These are phyloP conservation scores for Hylodesmum podocarpum DNA, from an alignment of 306 rosid species.

Conservation along the genomic window DNA sequence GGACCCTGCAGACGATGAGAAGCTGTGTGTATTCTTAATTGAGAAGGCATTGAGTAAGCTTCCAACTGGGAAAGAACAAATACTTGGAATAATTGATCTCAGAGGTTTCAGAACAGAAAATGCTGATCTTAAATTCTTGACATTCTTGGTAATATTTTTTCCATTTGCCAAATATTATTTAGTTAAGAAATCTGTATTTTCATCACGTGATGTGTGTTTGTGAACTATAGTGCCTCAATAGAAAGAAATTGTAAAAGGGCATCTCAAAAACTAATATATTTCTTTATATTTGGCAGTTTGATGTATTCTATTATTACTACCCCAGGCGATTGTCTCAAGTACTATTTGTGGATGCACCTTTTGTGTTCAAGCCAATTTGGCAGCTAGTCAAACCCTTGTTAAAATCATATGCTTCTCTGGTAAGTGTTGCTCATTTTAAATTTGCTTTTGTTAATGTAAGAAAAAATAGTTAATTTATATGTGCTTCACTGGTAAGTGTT, in stretches of 20 bases:
- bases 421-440: conserved; percentile 33
- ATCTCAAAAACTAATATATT: conserved; percentile 11
- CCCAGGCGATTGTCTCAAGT: conserved; percentile 82
- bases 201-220: background rate
- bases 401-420: conserved; percentile 85
- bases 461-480: background rate
- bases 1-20: conserved; percentile 65
- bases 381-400: conserved; percentile 72
- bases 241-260: conserved; percentile 2
- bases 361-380: conserved; percentile 91
- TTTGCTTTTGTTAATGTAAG: conserved; percentile 11
- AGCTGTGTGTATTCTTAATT: conserved; percentile 70
- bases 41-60: conserved; percentile 81
- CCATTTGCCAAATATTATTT: conserved; percentile 17
- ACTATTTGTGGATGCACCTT: conserved; percentile 85
- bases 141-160: conserved; percentile 64
- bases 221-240: conserved; percentile 9
- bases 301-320: conserved; percentile 82
- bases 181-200: background rate
- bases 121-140: conserved; percentile 72
- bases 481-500: background rate
- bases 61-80: conserved; percentile 70
- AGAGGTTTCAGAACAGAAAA: conserved; percentile 72
- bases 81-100: conserved; percentile 80
- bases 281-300: conserved; percentile 61